These are phyloP conservation scores for Talaromyces liani DNA, from an alignment of 495 filamentous ascomycete species.

Conservation along the genomic window DNA sequence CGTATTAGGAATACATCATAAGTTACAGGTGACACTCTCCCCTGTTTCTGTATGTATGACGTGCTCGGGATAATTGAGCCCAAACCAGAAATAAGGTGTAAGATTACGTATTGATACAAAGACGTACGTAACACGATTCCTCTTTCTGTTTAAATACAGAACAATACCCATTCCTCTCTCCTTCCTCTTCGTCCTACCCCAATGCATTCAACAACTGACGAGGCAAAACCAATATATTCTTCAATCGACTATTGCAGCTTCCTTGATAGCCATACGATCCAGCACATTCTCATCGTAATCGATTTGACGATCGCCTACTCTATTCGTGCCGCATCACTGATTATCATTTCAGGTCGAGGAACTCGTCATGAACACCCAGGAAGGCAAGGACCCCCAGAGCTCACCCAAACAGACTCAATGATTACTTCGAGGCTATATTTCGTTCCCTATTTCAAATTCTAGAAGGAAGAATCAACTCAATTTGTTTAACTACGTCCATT, in stretches of 20 bases:
- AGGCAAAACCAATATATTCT: background rate
- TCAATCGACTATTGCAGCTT: background rate
- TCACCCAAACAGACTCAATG: background rate
- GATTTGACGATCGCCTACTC: background rate
- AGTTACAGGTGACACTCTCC: background rate
- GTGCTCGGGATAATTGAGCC: background rate
- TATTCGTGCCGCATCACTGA: background rate
- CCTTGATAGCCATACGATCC: background rate
- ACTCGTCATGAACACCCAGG: background rate
- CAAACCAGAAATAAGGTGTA: background rate
- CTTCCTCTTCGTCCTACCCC: background rate
- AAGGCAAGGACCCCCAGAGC: background rate
- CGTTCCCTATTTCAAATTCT: background rate
- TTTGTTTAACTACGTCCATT: background rate
- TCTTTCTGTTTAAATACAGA: background rate
- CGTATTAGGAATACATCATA: background rate
- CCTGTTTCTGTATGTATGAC: background rate
- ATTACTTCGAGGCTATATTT: background rate
- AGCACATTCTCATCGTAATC: background rate
- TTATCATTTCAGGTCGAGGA: background rate
- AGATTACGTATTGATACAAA: background rate
- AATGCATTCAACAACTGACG: background rate
- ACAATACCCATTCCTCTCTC: background rate
- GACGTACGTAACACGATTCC: background rate
- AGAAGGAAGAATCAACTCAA: background rate